Evolutionary conservation across 2,329 filamentous ascomycete genomes (phyloP), one percentile per base, ranked within the genome.

Genomic region (Colletotrichum spaethianum): DNA sequence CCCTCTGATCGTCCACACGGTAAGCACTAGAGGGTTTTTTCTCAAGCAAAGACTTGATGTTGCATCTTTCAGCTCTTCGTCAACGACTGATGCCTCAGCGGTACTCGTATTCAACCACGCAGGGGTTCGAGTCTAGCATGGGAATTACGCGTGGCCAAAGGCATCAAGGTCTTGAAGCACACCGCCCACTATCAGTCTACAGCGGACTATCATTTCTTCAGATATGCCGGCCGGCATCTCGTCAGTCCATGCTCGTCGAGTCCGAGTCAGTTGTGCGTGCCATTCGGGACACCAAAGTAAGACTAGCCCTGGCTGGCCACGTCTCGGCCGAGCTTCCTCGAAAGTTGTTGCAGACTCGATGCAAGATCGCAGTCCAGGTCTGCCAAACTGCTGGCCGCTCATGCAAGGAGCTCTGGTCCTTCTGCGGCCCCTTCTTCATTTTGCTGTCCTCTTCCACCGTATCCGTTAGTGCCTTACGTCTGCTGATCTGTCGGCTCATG

Each of bases 201-300:
- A 46, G 64, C 33, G 52, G 31, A 46, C 16, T 56, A 14, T 46
- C 46, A 31, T 28, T 48, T 66, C 33, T 36, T 31, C 4, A 2
- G 36, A 23, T 23, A 38, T 36, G 31, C 28, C 31, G 46, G 14
- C 38, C 31, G 46, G 50, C 28, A 33, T 23, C 46, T 23, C 20
- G 42, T 46, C 33, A 59, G 33, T 33, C 14, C 26, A 44, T 14
- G 5, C 23, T n/a, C 60, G 57, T 23, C n/a, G 44, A 33, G 26
- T 40, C 26, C 36, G 56, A 71, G 68, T 67, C 63, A 71, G 63
- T 67, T 57, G 48, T 14, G 33, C 50, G 50, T 65, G 53, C 14
- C 38, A 38, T 26, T 20, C 63, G 36, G 55, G 28, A 31, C 42
- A 33, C 52, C 31, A 16, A n/a, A 26, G 67, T 38, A 33, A 59